Percentiles rank a stretch among this genome's conserved stretches.
Evolutionary conservation across 2,329 filamentous ascomycete species (phyloP).

Genomic region (Epichloe elymi): DNA sequence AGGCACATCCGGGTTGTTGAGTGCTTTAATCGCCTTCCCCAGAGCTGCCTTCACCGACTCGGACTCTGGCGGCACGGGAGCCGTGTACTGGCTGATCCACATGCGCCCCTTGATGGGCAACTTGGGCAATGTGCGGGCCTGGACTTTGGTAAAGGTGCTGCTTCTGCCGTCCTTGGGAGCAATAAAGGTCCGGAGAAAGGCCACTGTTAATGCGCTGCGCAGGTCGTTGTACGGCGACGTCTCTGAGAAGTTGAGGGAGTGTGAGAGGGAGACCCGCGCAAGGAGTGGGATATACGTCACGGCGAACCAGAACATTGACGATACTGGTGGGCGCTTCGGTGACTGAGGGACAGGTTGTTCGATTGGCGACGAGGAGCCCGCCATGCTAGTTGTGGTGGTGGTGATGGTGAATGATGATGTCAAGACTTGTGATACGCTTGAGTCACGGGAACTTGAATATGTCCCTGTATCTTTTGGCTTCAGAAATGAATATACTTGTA

Average conservation of each 20-base stretch:
- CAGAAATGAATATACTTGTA: too few species aligned
- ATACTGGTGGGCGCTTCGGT: neutral
- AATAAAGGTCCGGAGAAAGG: slow-evolving; percentile 56
- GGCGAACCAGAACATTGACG: slow-evolving; percentile 23
- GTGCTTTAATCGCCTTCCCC: slow-evolving; percentile 35
- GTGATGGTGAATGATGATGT: neutral
- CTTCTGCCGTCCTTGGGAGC: slow-evolving; percentile 24
- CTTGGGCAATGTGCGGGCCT: slow-evolving; percentile 49
- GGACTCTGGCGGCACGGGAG: slow-evolving; percentile 45
- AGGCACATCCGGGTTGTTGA: slow-evolving; percentile 7
- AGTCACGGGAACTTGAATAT: too few species aligned
- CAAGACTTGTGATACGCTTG: neutral
- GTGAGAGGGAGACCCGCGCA: slow-evolving; percentile 32
- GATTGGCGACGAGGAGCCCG: neutral
- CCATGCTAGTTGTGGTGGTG: neutral
- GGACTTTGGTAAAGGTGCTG: slow-evolving; percentile 44
- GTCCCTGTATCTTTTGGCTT: too few species aligned
- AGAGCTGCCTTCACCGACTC: slow-evolving; percentile 42
- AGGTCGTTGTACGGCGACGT: slow-evolving; percentile 68
- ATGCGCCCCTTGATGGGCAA: slow-evolving; percentile 62
- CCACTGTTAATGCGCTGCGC: slow-evolving; percentile 57
- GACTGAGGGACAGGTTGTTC: neutral
- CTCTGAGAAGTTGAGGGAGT: slow-evolving; percentile 54
- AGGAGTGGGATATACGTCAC: slow-evolving; percentile 51
- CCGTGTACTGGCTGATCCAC: slow-evolving; percentile 63